Evolutionary conservation across 306 rosid genomes (phyloP).

Genomic region (Gastrolobium villosum): DNA sequence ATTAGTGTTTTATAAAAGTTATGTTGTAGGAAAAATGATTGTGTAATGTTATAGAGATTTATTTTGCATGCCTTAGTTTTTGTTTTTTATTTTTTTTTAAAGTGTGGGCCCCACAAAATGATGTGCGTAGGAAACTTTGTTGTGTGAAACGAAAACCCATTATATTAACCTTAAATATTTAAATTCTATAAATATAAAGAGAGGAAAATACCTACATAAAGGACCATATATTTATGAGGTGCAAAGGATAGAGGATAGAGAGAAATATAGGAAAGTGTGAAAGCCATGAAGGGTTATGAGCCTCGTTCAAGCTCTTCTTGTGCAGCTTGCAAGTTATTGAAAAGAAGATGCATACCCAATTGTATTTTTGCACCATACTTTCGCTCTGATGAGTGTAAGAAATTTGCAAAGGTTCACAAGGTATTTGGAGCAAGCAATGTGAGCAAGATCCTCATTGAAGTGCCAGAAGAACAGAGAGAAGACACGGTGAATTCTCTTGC

Average conservation of each 20-base stretch:
- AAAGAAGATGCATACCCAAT: constrained; percentile 79
- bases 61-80: too few species aligned
- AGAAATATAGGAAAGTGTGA: constrained; percentile 40
- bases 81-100: too few species aligned
- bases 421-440: constrained; percentile 98
- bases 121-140: too few species aligned
- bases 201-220: constrained; percentile 10
- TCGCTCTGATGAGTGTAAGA: constrained; percentile 78
- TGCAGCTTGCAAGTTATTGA: constrained; percentile 92
- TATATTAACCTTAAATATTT: neutral
- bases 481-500: constrained; percentile 90
- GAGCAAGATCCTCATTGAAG: constrained; percentile 87
- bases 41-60: too few species aligned
- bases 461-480: constrained; percentile 82
- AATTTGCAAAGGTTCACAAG: constrained; percentile 90
- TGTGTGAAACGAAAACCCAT: too few species aligned
- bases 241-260: constrained; percentile 42
- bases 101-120: too few species aligned
- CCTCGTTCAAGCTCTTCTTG: constrained; percentile 90
- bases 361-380: constrained; percentile 95
- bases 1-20: too few species aligned
- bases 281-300: constrained; percentile 74
- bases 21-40: too few species aligned
- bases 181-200: neutral
- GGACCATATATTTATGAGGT: constrained; percentile 52